Evolutionary conservation across 2,329 filamentous ascomycete genomes (phyloP), one percentile per base, ranked within the genome.

Genomic region (Lomentospora prolificans): DNA sequence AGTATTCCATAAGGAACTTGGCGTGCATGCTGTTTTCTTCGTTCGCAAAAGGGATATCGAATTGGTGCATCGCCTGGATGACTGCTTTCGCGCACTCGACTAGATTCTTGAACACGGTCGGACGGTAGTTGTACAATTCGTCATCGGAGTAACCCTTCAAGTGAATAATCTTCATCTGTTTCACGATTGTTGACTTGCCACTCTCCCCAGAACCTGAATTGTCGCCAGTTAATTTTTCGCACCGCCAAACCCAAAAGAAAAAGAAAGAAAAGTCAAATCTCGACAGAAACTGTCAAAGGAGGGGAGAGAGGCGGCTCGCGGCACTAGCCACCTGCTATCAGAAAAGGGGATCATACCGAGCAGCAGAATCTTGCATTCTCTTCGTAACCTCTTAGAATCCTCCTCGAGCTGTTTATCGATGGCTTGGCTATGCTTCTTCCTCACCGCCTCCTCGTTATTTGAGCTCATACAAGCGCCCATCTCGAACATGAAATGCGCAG

Each of bases 141-240:
- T 97, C 92, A 62, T 90, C 84, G 9, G 89, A 91, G 72, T 99
- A 99, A 59, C 94, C 94, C 73, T 96, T 96, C 65, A 97, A 87
- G 68, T 99, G 94, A 67, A 99, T 97, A 64, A 99, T 99, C 75
- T 97, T 99, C 94, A 99, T 99, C 78, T 99, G 94, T 73, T 99
- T 99, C 63, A 99, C 94, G 65, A 99, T 97, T 8, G 94, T 99
- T 57, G 94, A 97, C 74, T 99, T 99, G 63, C 94, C 94, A 72
- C 92, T 97, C 76, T 99, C 94, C 62, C 94, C 94, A 61, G 94
- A 97, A 62, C 94, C 94, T 96, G 69, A 62, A 30, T 56, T 55
- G 22, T 25, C 19, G n/a, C 36, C 14, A 14, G 14, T 12, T 39
- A 12, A 39, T 12, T 7, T 17, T 10, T 17, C 36, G 14, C 2